These are phyloP conservation scores for Fistulifera pelliculosa DNA, from an alignment of 108 stramenopile genomes.

Conservation along the genomic window DNA sequence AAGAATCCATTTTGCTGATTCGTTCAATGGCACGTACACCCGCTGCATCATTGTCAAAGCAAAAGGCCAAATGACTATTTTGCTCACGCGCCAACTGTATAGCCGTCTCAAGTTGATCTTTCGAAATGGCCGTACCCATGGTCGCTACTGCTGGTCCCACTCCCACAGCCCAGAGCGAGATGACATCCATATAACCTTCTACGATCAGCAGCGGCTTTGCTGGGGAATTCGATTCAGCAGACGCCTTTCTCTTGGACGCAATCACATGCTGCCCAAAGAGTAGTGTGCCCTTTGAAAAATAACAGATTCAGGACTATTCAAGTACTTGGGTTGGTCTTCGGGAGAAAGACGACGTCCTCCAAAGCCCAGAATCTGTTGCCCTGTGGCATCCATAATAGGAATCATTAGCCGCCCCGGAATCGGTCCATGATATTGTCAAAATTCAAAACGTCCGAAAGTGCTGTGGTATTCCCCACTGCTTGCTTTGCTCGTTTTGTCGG, in stretches of 20 bases:
- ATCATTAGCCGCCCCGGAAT: slow-evolving; percentile 71
- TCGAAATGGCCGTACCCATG: slow-evolving; percentile 84
- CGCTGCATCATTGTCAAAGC: slow-evolving; percentile 85
- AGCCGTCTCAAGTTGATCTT: slow-evolving; percentile 58
- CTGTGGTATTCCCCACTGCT: not conserved
- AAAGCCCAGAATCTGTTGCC: slow-evolving; percentile 57
- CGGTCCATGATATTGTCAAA: slow-evolving; percentile 57
- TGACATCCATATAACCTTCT: slow-evolving; percentile 93
- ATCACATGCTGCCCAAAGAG: slow-evolving; percentile 79
- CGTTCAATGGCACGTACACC: slow-evolving; percentile 72
- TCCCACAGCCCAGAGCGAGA: slow-evolving; percentile 74
- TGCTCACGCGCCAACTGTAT: slow-evolving; percentile 19
- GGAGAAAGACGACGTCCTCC: slow-evolving; percentile 52
- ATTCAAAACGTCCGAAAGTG: slow-evolving; percentile 5
- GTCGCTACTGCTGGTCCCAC: slow-evolving; percentile 68
- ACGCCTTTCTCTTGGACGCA: not conserved
- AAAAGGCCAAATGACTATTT: slow-evolving; percentile 55
- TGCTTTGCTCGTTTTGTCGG: slow-evolving; percentile 21
- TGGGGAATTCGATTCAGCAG: too few species aligned
- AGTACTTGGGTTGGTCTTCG: slow-evolving; percentile 62
- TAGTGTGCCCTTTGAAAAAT: slow-evolving; percentile 76
- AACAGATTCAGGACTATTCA: slow-evolving; percentile 85
- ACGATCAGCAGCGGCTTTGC: slow-evolving; percentile 59
- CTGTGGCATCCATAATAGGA: slow-evolving; percentile 67
- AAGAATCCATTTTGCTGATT: slow-evolving; percentile 45